phyloP scores from a whole-genome alignment of 2,329 filamentous ascomycete species.

The Dothistroma septosporum region DNA sequence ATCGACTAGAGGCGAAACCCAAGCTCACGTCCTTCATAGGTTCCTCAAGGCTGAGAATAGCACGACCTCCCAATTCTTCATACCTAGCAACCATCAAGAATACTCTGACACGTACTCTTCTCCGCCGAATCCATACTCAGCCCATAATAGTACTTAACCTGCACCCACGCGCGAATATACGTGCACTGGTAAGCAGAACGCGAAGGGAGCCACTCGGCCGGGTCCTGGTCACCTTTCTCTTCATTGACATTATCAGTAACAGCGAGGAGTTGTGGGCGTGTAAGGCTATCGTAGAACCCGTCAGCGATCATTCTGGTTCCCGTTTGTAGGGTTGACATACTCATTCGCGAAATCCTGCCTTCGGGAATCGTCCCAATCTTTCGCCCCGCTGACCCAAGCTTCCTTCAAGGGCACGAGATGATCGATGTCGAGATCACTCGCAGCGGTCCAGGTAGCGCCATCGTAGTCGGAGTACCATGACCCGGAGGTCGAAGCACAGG shows the following conservation, averaged over 20 bases:
- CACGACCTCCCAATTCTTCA: neutral
- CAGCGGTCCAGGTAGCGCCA: constrained; percentile 63
- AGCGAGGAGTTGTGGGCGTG: constrained; percentile 70
- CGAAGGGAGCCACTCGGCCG: constrained; percentile 72
- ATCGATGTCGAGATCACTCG: constrained; percentile 74
- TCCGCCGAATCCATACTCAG: constrained; percentile 68
- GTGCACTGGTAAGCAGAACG: constrained; percentile 69
- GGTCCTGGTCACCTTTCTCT: constrained; percentile 66
- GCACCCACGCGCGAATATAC: constrained; percentile 72
- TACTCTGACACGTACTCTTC: constrained; percentile 46
- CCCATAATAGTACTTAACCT: constrained; percentile 69
- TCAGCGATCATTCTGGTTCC: constrained; percentile 1
- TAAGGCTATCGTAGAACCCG: constrained; percentile 54
- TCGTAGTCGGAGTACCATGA: constrained; percentile 71
- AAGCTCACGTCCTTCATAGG: too few species aligned
- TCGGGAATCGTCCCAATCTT: constrained; percentile 63
- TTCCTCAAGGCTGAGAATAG: too few species aligned
- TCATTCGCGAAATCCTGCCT: constrained; percentile 64
- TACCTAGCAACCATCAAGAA: constrained; percentile 61
- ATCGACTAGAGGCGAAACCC: too few species aligned
- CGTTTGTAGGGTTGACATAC: constrained; percentile 10
- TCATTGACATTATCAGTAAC: constrained; percentile 75
- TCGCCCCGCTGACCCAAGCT: constrained; percentile 57
- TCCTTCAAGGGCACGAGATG: constrained; percentile 69
- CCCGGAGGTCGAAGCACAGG: constrained; percentile 63